phyloP scores from a whole-genome alignment of 805 yeast genomes.

The Grigorovia humatica region DNA sequence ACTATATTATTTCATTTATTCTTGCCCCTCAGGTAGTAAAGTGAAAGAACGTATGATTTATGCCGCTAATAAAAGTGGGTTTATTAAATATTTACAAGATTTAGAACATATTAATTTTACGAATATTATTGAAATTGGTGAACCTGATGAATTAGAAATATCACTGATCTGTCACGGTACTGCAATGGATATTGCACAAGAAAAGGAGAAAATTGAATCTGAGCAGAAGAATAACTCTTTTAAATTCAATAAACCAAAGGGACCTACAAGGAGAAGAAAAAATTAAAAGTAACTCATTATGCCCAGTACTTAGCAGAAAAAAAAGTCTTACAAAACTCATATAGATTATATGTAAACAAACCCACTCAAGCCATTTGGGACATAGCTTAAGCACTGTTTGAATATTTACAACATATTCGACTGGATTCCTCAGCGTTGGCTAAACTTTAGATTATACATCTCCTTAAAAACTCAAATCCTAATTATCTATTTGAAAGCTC shows the following conservation, averaged over 20 bases:
- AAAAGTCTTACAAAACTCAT: too few relatives aligned
- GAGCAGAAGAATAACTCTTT: conserved; percentile 3
- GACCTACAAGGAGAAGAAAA: conserved; percentile 48
- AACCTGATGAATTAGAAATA: conserved; percentile 55
- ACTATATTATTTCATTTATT: conserved; percentile 53
- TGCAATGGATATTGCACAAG: conserved; percentile 29
- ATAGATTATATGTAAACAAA: too few relatives aligned
- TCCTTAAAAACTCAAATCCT: too few relatives aligned
- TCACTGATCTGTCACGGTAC: conserved; percentile 19
- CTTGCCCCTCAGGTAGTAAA: conserved; percentile 85
- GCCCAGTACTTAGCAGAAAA: too few relatives aligned
- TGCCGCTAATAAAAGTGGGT: conserved; percentile 67
- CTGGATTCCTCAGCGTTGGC: too few relatives aligned
- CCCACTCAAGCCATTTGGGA: too few relatives aligned
- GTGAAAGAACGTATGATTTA: conserved; percentile 88
- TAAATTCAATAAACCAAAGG: conserved; percentile 52
- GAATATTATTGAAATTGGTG: conserved; percentile 59
- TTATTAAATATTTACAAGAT: conserved; percentile 40
- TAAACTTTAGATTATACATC: too few relatives aligned
- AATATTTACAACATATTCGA: too few relatives aligned
- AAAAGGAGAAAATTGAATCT: conserved; percentile 5
- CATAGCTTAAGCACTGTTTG: too few relatives aligned
- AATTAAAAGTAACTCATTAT: not conserved
- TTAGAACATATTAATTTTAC: conserved; percentile 31
- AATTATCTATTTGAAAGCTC: too few relatives aligned